phyloP scores from a whole-genome alignment of 805 yeast genomes.

The Wickerhamomyces chaumierensis region DNA sequence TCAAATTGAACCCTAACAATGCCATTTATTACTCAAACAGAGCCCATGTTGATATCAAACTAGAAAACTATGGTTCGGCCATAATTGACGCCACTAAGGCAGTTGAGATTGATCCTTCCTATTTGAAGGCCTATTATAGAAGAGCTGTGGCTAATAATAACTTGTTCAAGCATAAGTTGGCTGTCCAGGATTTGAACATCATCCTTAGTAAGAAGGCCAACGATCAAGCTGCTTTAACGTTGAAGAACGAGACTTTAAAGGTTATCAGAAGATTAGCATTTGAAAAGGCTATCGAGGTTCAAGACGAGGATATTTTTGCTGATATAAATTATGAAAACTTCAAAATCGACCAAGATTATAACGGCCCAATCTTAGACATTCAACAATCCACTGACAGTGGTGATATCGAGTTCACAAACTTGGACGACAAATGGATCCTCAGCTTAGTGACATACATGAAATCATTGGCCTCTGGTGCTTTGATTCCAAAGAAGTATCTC shows the following conservation, averaged over 20 bases:
- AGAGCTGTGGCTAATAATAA: slow-evolving; percentile 78
- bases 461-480: slow-evolving; percentile 60
- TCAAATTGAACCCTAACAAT: slow-evolving; percentile 44
- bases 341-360: slow-evolving; percentile 40
- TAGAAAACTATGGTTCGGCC: slow-evolving; percentile 81
- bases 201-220: slow-evolving; percentile 54
- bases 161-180: slow-evolving; percentile 61
- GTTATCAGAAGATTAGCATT: slow-evolving; percentile 67
- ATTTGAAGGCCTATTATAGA: slow-evolving; percentile 76
- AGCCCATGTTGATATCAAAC: slow-evolving; percentile 80
- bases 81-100: slow-evolving; percentile 69
- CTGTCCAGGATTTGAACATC: slow-evolving; percentile 54
- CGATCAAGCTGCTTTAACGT: slow-evolving; percentile 56
- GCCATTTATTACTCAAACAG: slow-evolving; percentile 71
- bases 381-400: slow-evolving; percentile 17
- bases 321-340: slow-evolving; percentile 11
- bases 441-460: slow-evolving; percentile 63
- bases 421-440: slow-evolving; percentile 45
- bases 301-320: slow-evolving; percentile 41
- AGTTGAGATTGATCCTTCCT: slow-evolving; percentile 50
- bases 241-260: slow-evolving; percentile 50
- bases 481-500: slow-evolving; percentile 71
- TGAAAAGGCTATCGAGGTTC: slow-evolving; percentile 76
- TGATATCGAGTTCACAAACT: slow-evolving; percentile 14
- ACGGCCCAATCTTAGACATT: slow-evolving; percentile 46